Conservation (phyloP, 1,284 basidiomycete species). For the Leccinum griseonigrum region DNA sequence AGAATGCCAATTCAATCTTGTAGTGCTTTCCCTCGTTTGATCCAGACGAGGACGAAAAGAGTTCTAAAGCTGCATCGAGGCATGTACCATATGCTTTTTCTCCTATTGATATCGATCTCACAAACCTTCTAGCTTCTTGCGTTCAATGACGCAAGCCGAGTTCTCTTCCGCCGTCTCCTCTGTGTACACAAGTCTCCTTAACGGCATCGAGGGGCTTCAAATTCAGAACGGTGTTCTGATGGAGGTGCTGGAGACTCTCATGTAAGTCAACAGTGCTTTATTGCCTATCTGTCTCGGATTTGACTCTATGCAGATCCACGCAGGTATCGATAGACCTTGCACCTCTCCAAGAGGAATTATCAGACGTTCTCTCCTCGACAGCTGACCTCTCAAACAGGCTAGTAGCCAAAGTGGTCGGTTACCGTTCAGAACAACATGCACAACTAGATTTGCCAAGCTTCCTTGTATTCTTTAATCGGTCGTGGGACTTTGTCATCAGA, state of each 20-base stretch:
- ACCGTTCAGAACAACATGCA: constrained; percentile 79
- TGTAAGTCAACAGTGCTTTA: constrained; percentile 32
- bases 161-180: constrained; percentile 65
- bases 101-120: constrained; percentile 10
- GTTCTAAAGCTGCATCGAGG: constrained; percentile 35
- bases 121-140: constrained; percentile 55
- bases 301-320: constrained; percentile 31
- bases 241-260: constrained; percentile 55
- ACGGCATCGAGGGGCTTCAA: constrained; percentile 71
- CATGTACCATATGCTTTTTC: constrained; percentile 21
- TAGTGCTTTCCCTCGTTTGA: constrained; percentile 62
- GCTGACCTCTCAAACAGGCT: constrained; percentile 85
- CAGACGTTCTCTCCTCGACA: constrained; percentile 75
- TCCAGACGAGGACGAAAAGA: constrained; percentile 49
- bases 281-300: constrained; percentile 7
- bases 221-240: constrained; percentile 61
- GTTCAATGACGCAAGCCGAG: constrained; percentile 64
- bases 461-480: constrained; percentile 77
- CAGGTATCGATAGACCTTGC: constrained; percentile 39
- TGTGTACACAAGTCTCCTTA: constrained; percentile 68
- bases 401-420: constrained; percentile 73
- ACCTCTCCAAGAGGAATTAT: constrained; percentile 55
- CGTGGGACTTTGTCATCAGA: constrained; percentile 86
- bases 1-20: constrained; percentile 4
- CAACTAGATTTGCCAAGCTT: constrained; percentile 73